phyloP scores from a whole-genome alignment of 768 basidiomycete genomes.

The Mycena polygramma region DNA sequence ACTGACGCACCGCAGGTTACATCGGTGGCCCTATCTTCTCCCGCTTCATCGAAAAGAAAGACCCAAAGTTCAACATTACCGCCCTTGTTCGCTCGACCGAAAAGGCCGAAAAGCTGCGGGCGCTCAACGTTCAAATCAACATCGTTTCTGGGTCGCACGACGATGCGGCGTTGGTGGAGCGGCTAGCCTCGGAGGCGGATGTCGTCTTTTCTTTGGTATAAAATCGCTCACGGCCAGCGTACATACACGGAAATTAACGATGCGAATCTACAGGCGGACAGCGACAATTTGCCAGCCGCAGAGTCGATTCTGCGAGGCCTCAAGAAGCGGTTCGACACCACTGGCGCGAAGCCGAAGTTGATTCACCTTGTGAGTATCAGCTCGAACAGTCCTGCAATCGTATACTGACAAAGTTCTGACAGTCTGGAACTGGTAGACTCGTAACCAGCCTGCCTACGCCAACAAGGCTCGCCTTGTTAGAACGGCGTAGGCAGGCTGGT shows the following conservation, averaged over 20 bases:
- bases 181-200: slow-evolving; percentile 45
- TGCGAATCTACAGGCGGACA: slow-evolving; percentile 18
- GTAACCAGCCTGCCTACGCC: too few relatives aligned
- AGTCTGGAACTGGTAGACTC: slow-evolving; percentile 30
- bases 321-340: slow-evolving; percentile 22
- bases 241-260: slow-evolving; percentile 29
- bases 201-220: slow-evolving; percentile 47
- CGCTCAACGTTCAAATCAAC: slow-evolving; percentile 6
- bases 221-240: background rate
- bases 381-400: background rate
- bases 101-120: slow-evolving; percentile 9
- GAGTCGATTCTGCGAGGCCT: slow-evolving; percentile 29
- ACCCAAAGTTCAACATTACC: slow-evolving; percentile 4
- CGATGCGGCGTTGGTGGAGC: slow-evolving; percentile 47
- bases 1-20: slow-evolving; percentile 1
- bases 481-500: too few relatives aligned
- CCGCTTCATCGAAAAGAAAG: slow-evolving; percentile 5
- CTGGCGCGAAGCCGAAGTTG: slow-evolving; percentile 21
- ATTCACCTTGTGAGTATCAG: slow-evolving; percentile 34
- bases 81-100: slow-evolving; percentile 19
- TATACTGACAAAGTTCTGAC: background rate
- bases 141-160: slow-evolving; percentile 46
- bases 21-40: slow-evolving; percentile 26
- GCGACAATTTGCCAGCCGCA: slow-evolving; percentile 26
- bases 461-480: too few relatives aligned